phyloP scores from a whole-genome alignment of 257 asterid genomes.

The Salvia miltiorrhiza region DNA sequence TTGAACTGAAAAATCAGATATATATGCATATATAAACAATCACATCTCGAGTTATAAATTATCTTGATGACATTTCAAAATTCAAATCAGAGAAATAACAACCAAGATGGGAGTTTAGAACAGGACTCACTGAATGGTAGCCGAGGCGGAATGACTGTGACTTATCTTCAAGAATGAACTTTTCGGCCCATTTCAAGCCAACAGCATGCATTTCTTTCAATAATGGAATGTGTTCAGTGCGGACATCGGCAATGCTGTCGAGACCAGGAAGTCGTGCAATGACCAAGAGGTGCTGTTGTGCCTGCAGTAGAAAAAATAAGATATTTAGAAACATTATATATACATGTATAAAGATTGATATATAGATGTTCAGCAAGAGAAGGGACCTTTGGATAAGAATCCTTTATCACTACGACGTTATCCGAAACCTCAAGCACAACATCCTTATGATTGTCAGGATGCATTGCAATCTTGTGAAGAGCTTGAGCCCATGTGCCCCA shows the following conservation, averaged over 20 bases:
- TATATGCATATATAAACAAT: neutral
- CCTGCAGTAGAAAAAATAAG: slow-evolving; percentile 40
- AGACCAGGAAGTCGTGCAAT: slow-evolving; percentile 71
- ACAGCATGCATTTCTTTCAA: slow-evolving; percentile 65
- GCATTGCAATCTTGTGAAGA: slow-evolving; percentile 71
- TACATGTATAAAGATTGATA: slow-evolving; percentile 1
- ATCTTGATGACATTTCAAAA: neutral
- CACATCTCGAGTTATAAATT: neutral
- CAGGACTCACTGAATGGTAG: slow-evolving; percentile 72
- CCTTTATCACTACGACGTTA: slow-evolving; percentile 72
- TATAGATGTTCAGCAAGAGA: slow-evolving; percentile 18
- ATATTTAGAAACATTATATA: neutral
- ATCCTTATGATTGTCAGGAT: slow-evolving; percentile 56
- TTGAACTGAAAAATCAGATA: neutral
- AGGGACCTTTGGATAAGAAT: slow-evolving; percentile 89
- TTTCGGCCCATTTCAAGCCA: slow-evolving; percentile 77
- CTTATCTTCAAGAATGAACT: slow-evolving; percentile 45
- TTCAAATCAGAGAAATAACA: neutral
- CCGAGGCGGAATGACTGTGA: slow-evolving; percentile 80
- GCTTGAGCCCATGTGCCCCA: slow-evolving; percentile 74
- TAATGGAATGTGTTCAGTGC: slow-evolving; percentile 51
- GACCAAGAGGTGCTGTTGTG: slow-evolving; percentile 67
- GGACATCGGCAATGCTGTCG: slow-evolving; percentile 64
- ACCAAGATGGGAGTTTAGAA: neutral
- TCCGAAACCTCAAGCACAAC: slow-evolving; percentile 53